These are phyloP conservation scores for Pachysandra terminalis DNA, from an alignment of 164 flowering plant species.

Conservation along the genomic window DNA sequence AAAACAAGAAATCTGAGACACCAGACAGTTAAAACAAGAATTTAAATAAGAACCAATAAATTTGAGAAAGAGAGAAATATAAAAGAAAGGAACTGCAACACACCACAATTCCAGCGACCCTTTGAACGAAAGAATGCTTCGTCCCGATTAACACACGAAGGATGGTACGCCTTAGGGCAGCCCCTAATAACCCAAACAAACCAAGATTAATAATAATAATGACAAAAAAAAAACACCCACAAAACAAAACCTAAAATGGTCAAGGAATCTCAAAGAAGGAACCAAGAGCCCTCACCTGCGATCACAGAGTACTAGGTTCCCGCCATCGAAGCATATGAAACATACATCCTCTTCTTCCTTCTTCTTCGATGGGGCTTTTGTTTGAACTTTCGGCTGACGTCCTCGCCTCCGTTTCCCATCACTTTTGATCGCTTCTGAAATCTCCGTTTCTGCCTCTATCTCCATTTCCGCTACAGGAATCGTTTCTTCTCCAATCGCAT, in stretches of 20 bases:
- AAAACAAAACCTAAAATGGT: not conserved
- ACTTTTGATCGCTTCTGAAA: slow-evolving; percentile 9
- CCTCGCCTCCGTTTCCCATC: slow-evolving; percentile 63
- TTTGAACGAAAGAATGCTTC: slow-evolving; percentile 82
- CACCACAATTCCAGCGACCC: slow-evolving; percentile 97
- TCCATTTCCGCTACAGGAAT: slow-evolving; percentile 11
- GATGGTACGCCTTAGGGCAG: slow-evolving; percentile 96
- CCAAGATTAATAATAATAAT: not conserved
- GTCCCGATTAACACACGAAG: slow-evolving; percentile 83
- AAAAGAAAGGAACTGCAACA: slow-evolving; percentile 18
- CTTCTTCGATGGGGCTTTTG: slow-evolving; percentile 22
- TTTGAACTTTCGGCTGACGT: slow-evolving; percentile 44
- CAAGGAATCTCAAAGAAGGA: not conserved
- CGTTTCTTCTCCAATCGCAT: not conserved
- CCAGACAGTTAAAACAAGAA: not conserved
- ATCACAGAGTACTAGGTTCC: slow-evolving; percentile 92
- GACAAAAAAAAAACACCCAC: not conserved
- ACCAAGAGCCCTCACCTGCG: slow-evolving; percentile 51
- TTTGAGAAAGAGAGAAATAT: not conserved
- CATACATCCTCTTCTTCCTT: slow-evolving; percentile 83
- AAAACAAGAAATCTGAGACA: not conserved
- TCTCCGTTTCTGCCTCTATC: slow-evolving; percentile 16
- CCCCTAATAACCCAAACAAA: slow-evolving; percentile 43
- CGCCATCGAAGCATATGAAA: slow-evolving; percentile 95
- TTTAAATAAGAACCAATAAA: not conserved